A percentile compares a stretch with the other conserved stretches of the same genome.
These are phyloP conservation scores for Entomophthora muscae DNA, from an alignment of 371 early-diverging fungal species.

Conservation along the genomic window DNA sequence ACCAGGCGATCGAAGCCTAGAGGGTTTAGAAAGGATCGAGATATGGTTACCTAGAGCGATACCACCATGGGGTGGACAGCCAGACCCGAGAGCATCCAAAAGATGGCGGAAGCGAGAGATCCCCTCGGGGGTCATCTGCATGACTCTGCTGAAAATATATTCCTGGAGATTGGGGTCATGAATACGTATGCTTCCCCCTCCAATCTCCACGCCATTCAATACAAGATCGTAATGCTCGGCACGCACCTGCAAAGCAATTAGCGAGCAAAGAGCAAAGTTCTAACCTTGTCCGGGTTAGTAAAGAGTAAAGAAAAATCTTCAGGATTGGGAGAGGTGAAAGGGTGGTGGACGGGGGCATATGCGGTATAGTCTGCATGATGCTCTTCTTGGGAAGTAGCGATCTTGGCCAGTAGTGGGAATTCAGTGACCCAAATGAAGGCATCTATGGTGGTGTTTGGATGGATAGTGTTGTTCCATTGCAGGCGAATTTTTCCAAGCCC, in stretches of 20 bases:
- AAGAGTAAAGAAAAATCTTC: slow-evolving; percentile 42
- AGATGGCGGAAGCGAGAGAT: slow-evolving; percentile 59
- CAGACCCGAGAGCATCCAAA: slow-evolving; percentile 57
- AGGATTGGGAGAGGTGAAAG: slow-evolving; percentile 71
- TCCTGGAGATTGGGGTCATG: slow-evolving; percentile 63
- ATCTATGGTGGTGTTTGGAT: too few relatives aligned
- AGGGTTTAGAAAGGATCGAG: background rate
- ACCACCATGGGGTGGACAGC: slow-evolving; percentile 87
- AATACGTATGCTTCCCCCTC: slow-evolving; percentile 80
- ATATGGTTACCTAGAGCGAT: slow-evolving; percentile 47
- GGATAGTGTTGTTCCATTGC: too few relatives aligned
- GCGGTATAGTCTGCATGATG: slow-evolving; percentile 15
- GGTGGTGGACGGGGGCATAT: slow-evolving; percentile 70
- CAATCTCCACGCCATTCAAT: slow-evolving; percentile 80
- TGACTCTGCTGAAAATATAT: slow-evolving; percentile 47
- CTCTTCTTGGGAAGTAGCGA: slow-evolving; percentile 22
- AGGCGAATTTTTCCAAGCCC: too few relatives aligned
- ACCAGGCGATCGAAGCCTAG: slow-evolving; percentile 67
- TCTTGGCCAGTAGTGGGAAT: slow-evolving; percentile 73
- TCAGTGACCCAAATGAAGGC: slow-evolving; percentile 79
- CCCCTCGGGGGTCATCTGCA: slow-evolving; percentile 29
- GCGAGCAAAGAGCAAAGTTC: too few relatives aligned
- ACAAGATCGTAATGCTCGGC: slow-evolving; percentile 82
- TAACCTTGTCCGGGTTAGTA: slow-evolving; percentile 30
- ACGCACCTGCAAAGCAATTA: too few relatives aligned